A percentile compares a stretch with the other conserved stretches of the same genome.
Evolutionary conservation across 1,139 yeast genomes (phyloP).

Genomic region (Saccharomyces hybrid): DNA sequence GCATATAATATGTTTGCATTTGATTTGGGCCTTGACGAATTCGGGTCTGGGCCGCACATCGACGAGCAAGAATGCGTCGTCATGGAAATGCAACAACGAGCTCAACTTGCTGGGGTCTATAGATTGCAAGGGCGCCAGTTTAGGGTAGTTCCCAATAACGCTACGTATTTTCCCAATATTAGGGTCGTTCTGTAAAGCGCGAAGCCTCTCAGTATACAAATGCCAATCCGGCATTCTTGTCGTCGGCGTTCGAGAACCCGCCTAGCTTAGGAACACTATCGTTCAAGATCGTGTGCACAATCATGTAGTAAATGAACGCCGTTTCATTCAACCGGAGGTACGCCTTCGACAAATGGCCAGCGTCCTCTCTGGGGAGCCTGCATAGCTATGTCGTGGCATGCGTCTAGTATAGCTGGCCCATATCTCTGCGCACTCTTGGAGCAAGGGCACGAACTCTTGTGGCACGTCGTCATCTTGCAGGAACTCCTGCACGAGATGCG

Average conservation of each 20-base stretch:
- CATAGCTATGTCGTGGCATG: constrained; percentile 14
- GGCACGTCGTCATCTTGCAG: not conserved
- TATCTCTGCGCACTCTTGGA: constrained; percentile 21
- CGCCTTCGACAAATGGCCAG: constrained; percentile 3
- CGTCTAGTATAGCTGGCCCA: constrained; percentile 20
- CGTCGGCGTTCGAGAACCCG: not conserved
- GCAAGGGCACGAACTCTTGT: not conserved
- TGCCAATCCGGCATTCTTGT: not conserved
- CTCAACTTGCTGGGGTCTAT: not conserved
- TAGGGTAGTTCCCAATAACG: not conserved
- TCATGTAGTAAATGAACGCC: constrained; percentile 28
- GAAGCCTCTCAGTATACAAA: not conserved
- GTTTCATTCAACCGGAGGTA: constrained; percentile 20
- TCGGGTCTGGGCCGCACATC: constrained; percentile 57
- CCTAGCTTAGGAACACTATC: constrained; percentile 15
- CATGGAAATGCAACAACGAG: not conserved
- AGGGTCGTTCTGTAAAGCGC: not conserved
- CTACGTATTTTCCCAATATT: not conserved
- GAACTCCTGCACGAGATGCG: not conserved
- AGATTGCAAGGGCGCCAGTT: not conserved
- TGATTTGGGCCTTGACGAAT: constrained; percentile 54
- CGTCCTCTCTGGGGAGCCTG: constrained; percentile 4
- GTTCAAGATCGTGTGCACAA: constrained; percentile 18
- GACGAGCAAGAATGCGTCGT: constrained; percentile 39
- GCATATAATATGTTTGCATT: constrained; percentile 45